Evolutionary conservation across 2,329 filamentous ascomycete species (phyloP).

Genomic region (Ascochyta lentis): DNA sequence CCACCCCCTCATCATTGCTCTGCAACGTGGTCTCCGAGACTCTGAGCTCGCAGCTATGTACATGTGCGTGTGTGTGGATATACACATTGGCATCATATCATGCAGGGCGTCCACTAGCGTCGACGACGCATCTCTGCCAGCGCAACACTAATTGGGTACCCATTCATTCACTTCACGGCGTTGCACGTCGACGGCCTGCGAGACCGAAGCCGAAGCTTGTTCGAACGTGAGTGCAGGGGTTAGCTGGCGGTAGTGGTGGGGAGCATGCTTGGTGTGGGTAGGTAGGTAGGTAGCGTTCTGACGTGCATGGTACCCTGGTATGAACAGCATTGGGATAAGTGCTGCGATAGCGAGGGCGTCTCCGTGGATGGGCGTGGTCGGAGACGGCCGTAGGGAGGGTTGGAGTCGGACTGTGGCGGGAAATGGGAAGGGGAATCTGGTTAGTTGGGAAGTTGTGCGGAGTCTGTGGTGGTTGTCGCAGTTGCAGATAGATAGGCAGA

Average conservation of each 20-base stretch:
- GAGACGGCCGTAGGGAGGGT: conserved; percentile 1
- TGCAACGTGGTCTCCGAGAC: not conserved
- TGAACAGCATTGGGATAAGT: too few species aligned
- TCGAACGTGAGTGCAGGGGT: conserved; percentile 9
- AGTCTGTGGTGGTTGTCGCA: too few species aligned
- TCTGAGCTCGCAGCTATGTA: too few species aligned
- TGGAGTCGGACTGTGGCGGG: not conserved
- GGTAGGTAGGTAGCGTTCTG: not conserved
- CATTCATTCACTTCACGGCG: not conserved
- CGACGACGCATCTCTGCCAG: not conserved
- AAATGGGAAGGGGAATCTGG: too few species aligned
- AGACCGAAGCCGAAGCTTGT: conserved; percentile 11
- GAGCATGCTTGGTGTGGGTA: not conserved
- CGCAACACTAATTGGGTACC: not conserved
- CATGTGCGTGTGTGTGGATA: too few species aligned
- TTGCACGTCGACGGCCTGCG: not conserved
- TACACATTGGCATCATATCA: not conserved
- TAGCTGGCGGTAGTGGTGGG: not conserved
- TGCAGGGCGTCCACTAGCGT: conserved; percentile 5
- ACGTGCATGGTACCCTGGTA: not conserved
- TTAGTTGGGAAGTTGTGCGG: too few species aligned
- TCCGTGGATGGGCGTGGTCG: conserved; percentile 1
- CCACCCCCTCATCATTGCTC: too few species aligned
- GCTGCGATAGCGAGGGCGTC: conserved; percentile 1
- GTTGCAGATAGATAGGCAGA: too few species aligned